Conservation (phyloP, 2,329 filamentous ascomycete genomes). For the Talaromyces albobiverticillius region DNA sequence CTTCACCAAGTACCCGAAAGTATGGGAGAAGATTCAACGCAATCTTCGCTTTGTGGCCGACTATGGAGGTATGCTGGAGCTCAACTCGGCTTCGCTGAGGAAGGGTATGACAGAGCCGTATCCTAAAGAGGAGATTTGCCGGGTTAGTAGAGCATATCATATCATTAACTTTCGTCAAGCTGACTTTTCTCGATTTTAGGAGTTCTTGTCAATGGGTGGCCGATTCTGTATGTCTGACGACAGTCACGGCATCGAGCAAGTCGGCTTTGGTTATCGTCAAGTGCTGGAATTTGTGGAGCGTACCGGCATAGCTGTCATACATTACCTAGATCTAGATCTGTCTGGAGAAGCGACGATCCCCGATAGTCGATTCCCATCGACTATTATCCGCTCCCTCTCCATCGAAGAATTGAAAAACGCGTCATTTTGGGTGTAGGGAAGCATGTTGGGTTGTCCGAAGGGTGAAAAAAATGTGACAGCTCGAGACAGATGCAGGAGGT, state of each 20-base stretch:
- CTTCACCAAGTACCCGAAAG: conserved; percentile 55
- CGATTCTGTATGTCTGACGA: conserved; percentile 92
- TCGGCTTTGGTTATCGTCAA: conserved; percentile 77
- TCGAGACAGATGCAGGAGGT: background rate
- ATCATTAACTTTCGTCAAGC: conserved; percentile 23
- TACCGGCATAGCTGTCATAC: conserved; percentile 36
- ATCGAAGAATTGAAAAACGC: conserved; percentile 32
- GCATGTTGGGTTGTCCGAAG: background rate
- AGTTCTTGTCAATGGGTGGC: conserved; percentile 70
- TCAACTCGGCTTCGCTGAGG: conserved; percentile 81
- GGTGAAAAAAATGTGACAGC: background rate
- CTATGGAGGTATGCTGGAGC: conserved; percentile 81
- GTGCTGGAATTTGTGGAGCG: conserved; percentile 67
- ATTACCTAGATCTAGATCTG: conserved; percentile 32
- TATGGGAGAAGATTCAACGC: conserved; percentile 71
- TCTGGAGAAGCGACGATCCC: conserved; percentile 18
- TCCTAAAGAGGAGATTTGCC: conserved; percentile 73
- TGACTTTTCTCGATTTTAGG: conserved; percentile 47
- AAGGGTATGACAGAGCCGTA: conserved; percentile 93
- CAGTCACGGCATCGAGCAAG: conserved; percentile 82
- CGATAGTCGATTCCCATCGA: conserved; percentile 37
- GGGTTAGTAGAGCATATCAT: conserved; percentile 28
- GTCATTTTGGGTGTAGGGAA: conserved; percentile 3
- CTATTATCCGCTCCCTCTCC: conserved; percentile 28
- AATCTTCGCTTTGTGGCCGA: conserved; percentile 69